Conservation (phyloP, 2,329 filamentous ascomycete genomes). For the Penicillium sp. region DNA sequence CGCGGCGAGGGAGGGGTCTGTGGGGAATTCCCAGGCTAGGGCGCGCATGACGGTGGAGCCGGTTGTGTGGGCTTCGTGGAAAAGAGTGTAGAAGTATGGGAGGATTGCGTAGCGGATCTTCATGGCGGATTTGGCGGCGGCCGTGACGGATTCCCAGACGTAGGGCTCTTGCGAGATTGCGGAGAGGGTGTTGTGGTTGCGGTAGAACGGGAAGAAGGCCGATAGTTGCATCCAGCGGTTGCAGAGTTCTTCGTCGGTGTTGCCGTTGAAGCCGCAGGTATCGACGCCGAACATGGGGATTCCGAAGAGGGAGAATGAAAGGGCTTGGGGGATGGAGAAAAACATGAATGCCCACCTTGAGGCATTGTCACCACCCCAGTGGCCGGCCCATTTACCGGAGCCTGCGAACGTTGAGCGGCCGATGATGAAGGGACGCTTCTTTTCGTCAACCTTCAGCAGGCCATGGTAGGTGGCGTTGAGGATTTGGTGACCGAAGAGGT, state of each 20-base stretch:
- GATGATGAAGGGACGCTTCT: slow-evolving; percentile 79
- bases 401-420: slow-evolving; percentile 79
- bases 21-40: slow-evolving; percentile 71
- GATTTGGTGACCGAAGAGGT: slow-evolving; percentile 72
- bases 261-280: slow-evolving; percentile 69
- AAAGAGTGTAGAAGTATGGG: slow-evolving; percentile 74
- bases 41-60: slow-evolving; percentile 72
- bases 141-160: slow-evolving; percentile 64
- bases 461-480: slow-evolving; percentile 74
- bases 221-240: slow-evolving; percentile 71
- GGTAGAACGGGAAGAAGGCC: slow-evolving; percentile 76
- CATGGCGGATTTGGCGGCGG: slow-evolving; percentile 67
- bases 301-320: slow-evolving; percentile 72
- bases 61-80: slow-evolving; percentile 64
- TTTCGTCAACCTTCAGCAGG: slow-evolving; percentile 62
- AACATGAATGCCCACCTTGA: slow-evolving; percentile 72
- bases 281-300: slow-evolving; percentile 76
- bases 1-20: slow-evolving; percentile 66
- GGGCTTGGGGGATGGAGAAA: slow-evolving; percentile 73
- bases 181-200: slow-evolving; percentile 69
- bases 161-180: slow-evolving; percentile 70
- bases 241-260: slow-evolving; percentile 68
- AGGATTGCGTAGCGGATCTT: slow-evolving; percentile 68
- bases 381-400: slow-evolving; percentile 71
- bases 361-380: slow-evolving; percentile 78